Evolutionary conservation across 2,329 filamentous ascomycete genomes (phyloP).

Genomic region (Talaromyces amestolkiae): DNA sequence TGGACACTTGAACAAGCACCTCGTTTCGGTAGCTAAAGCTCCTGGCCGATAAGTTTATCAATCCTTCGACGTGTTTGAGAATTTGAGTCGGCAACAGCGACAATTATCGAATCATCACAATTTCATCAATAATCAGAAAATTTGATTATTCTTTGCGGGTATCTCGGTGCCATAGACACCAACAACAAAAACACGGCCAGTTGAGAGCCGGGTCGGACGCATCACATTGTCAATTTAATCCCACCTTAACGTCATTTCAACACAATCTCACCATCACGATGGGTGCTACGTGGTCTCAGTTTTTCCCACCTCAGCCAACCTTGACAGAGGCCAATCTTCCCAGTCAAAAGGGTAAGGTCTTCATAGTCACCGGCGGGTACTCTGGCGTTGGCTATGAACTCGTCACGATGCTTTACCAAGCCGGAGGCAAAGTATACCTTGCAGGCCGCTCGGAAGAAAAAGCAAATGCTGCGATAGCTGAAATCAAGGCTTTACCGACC

Average conservation of each 20-base stretch:
- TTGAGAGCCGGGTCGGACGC: background rate
- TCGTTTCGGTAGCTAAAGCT: background rate
- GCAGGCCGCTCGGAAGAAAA: conserved; percentile 51
- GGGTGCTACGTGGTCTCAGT: conserved; percentile 23
- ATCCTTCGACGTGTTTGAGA: background rate
- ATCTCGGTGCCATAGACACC: background rate
- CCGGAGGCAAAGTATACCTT: conserved; percentile 56
- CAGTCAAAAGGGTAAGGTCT: conserved; percentile 37
- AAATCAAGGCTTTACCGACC: conserved; percentile 41
- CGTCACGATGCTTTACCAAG: conserved; percentile 53
- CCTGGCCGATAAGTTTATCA: background rate
- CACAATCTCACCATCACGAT: conserved; percentile 7
- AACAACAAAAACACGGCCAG: background rate
- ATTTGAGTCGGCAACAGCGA: background rate
- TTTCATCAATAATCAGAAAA: background rate
- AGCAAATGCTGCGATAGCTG: conserved; percentile 45
- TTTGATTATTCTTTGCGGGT: background rate
- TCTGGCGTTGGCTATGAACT: conserved; percentile 46
- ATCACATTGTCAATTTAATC: background rate
- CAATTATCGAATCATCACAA: background rate
- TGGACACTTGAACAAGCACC: background rate
- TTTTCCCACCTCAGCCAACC: conserved; percentile 23
- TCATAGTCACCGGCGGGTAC: conserved; percentile 50
- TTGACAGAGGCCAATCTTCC: conserved; percentile 26
- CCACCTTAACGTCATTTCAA: background rate